Evolutionary conservation across 148 eudicot genomes (phyloP), one percentile per base, ranked within the genome.

Genomic region (Vaccinium macrocarpon): DNA sequence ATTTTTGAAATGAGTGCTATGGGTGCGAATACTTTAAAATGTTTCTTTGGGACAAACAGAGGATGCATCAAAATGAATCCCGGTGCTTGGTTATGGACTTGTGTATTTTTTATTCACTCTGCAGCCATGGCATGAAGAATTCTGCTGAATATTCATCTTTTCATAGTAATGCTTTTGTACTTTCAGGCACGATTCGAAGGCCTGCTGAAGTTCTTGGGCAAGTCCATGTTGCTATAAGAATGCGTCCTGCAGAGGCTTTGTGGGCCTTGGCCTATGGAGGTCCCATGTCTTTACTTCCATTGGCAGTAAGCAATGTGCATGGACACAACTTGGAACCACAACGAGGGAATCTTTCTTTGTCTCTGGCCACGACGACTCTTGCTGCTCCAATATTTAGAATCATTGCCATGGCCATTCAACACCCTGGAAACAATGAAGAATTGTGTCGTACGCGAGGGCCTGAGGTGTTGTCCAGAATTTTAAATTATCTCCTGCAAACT

Each of bases 171-270:
- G 15, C 35, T 78, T n/a, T 80, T 85, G 56, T 70, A 55, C 71
- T 78, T 86, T 88, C 90, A 97, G 99, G 99, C 80, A 83, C 84
- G 85, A 91, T 91, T 56, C 88, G 99, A 77, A 92, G 97, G 86
- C 99, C 99, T 77, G 99, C 99, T 73, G 98, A 97, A 87, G 96
- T 97, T 84, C 98, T 97, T 57, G 99, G 99, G 81, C 99, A 93
- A 88, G 99, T 97, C 68, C 94, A 95, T 91, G 98, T 97, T 85
- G 99, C 99, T 84, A 91, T 90, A 59, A 95, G 98, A 86, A 92
- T 91, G 93, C 91, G 96, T 55, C 98, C 99, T 66, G 88, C 92
- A 75, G 99, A 97, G 87, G 96, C 99, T 85, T 89, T 97, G 81
- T 95, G 99, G 98, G 94, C 98, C 66, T 86, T 97, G 89, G 98